Conservation (phyloP, 495 filamentous ascomycete genomes). For the Cercophora samala region DNA sequence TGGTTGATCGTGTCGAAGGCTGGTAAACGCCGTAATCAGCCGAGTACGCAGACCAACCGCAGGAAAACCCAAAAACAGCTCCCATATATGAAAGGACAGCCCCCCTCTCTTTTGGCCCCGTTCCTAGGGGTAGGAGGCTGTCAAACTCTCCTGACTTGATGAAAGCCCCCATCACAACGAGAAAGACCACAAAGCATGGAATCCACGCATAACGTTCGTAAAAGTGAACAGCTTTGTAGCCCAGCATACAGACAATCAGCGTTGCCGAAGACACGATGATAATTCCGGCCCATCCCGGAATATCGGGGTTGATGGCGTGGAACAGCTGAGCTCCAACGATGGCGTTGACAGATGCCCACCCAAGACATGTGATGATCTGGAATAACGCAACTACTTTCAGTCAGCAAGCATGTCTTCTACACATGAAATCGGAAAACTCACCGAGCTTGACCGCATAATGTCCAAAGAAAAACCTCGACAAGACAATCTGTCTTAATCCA, state of each 20-base stretch:
- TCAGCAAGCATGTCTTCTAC: neutral
- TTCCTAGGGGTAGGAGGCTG: constrained; percentile 59
- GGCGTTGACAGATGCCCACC: constrained; percentile 71
- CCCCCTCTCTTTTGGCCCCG: constrained; percentile 61
- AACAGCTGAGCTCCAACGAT: constrained; percentile 83
- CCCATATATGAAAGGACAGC: constrained; percentile 68
- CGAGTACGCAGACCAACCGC: constrained; percentile 76
- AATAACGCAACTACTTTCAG: constrained; percentile 58
- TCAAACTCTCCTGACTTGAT: constrained; percentile 69
- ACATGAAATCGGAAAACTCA: constrained; percentile 4
- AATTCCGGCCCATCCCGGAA: constrained; percentile 74
- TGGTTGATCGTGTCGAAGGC: constrained; percentile 53
- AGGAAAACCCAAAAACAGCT: constrained; percentile 72
- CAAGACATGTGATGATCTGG: constrained; percentile 73
- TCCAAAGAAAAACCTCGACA: constrained; percentile 80
- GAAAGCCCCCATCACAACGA: constrained; percentile 71
- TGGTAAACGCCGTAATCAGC: constrained; percentile 86
- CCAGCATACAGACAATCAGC: constrained; percentile 67
- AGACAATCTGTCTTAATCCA: constrained; percentile 79
- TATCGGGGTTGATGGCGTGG: constrained; percentile 65
- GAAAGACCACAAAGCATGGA: constrained; percentile 71
- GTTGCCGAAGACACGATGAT: constrained; percentile 72
- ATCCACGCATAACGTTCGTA: constrained; percentile 83
- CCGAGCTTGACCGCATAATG: constrained; percentile 56
- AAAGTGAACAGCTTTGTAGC: constrained; percentile 75